A percentile compares a stretch with the other conserved stretches of the same genome.
Conservation (phyloP, 176 grass and related monocot genomes). For the Aechmea fasciata region DNA sequence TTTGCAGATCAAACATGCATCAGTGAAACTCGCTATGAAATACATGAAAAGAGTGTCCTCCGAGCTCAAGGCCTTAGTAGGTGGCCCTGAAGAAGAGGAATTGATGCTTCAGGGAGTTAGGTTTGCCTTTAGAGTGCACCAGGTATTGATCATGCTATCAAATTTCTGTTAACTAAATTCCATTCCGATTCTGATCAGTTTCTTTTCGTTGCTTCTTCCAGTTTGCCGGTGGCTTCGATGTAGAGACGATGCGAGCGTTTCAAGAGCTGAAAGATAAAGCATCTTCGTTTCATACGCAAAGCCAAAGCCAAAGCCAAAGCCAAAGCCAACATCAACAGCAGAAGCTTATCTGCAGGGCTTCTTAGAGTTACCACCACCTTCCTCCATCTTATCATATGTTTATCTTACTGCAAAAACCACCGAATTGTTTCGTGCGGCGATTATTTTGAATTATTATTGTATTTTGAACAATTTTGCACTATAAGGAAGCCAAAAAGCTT, state of each 20-base stretch:
- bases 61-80: conserved; percentile 51
- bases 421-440: conserved; percentile 17
- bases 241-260: conserved; percentile 90
- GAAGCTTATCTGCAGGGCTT: conserved; percentile 45
- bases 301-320: conserved; percentile 45
- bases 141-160: conserved; percentile 33
- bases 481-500: no score
- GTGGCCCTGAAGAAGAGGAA: conserved; percentile 78
- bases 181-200: background rate
- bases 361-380: conserved; percentile 4
- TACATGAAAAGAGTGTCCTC: conserved; percentile 85
- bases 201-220: conserved; percentile 17
- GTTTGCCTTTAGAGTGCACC: conserved; percentile 95
- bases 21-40: conserved; percentile 79
- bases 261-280: conserved; percentile 97
- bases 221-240: conserved; percentile 93
- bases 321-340: conserved; percentile 42
- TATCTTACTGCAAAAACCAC: conserved; percentile 19
- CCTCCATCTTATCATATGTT: conserved; percentile 26
- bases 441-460: background rate
- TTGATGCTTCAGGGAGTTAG: conserved; percentile 91
- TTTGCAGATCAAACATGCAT: conserved; percentile 78
- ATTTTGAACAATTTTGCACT: no score
- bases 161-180: no score
- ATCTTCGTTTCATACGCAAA: conserved; percentile 42